Evolutionary conservation across 192 early-diverging fungal genomes (phyloP), one percentile per base, ranked within the genome.

Genomic region (Linnemannia schmuckeri): DNA sequence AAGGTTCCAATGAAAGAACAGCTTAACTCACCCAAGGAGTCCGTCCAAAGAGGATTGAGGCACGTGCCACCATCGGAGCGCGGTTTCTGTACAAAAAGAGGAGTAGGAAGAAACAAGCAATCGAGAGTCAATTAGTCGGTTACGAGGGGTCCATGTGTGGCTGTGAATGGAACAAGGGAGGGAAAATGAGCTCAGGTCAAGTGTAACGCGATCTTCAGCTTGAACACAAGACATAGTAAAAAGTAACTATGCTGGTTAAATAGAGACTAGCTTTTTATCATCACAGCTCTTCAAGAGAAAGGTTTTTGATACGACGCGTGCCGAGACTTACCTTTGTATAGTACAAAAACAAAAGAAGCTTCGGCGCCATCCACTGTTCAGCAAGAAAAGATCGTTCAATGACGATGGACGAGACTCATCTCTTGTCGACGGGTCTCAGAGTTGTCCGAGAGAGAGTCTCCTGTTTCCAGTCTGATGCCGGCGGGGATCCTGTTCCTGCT

Each of bases 181-280:
- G 2, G 54, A 49, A 68, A 13, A 35, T 40, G 35, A 76, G 81
- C 81, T 82, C 81, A 82, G 81, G 74, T 82, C 81, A 82, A 82
- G 81, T 82, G 81, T 82, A 82, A 82, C 74, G 75, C 74, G 74
- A 72, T 82, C 81, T 35, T 82, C 81, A 82, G 22, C 35, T 82
- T 44, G 24, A 82, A 82, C 81, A 24, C 74, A 33, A 33, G 63
- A 8, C 47, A 52, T 38, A 46, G 18, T 22, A 0, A 12, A 55
- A 35, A 37, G 33, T 75, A 52, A 47, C 35, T n/a, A 9, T 55
- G 73, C 63, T 75, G 81, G 74, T 82, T 75, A 33, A 35, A 76
- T 75, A 47, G 55, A 70, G 81, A 82, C 81, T 82, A 82, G 81
- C 81, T 82, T 82, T 82, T 82, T 22, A 57, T 82, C 75, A 75